Evolutionary conservation across 1,284 basidiomycete genomes (phyloP).

Genomic region (Bjerkandera adusta): DNA sequence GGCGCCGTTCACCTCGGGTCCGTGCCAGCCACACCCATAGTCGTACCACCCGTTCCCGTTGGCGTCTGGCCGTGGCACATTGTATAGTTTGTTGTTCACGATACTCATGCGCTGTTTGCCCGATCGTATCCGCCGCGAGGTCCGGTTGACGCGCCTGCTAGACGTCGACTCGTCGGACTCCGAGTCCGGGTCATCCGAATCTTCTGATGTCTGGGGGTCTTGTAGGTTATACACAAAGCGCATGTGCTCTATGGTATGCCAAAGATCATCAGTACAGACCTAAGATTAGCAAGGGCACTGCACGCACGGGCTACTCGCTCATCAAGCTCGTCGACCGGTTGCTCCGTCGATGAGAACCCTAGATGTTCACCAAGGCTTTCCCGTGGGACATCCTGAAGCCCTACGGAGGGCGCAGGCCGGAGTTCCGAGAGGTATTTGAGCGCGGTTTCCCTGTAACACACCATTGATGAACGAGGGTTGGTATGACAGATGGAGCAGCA

Average conservation of each 20-base stretch:
- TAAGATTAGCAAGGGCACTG: neutral
- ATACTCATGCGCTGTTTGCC: constrained; percentile 63
- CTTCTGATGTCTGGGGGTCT: constrained; percentile 43
- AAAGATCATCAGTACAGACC: neutral
- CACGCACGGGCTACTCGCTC: constrained; percentile 66
- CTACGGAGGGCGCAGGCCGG: constrained; percentile 83
- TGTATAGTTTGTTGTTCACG: constrained; percentile 52
- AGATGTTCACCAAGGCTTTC: constrained; percentile 65
- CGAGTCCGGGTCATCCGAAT: constrained; percentile 44
- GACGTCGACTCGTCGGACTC: constrained; percentile 46
- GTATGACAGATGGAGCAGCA: constrained; percentile 13
- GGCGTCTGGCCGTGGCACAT: constrained; percentile 33
- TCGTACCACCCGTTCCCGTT: constrained; percentile 26
- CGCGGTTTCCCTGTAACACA: constrained; percentile 58
- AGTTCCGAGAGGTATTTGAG: constrained; percentile 80
- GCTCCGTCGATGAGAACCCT: constrained; percentile 45
- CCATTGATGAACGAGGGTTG: neutral
- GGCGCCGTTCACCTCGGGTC: constrained; percentile 14
- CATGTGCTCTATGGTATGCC: constrained; percentile 54
- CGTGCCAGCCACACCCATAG: constrained; percentile 23
- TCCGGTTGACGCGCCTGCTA: constrained; percentile 30
- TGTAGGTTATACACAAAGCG: constrained; percentile 63
- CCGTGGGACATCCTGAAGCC: constrained; percentile 81
- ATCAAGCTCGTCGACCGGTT: constrained; percentile 58
- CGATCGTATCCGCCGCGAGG: constrained; percentile 19